Evolutionary conservation across 257 asterid genomes (phyloP).

Genomic region (Lantana camara): DNA sequence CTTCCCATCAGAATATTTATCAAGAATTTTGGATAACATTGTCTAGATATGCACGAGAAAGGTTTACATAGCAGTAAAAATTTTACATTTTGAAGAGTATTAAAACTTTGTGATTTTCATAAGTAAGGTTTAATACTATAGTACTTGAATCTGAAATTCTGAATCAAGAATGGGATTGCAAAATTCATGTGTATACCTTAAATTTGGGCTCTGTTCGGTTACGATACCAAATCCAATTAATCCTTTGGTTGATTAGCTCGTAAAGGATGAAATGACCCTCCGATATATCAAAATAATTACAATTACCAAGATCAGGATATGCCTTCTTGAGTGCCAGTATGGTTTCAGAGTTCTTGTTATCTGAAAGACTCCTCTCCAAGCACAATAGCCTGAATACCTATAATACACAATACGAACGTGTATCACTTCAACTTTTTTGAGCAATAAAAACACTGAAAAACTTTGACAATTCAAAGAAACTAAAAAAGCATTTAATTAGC

Average conservation of each 20-base stretch:
- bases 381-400: constrained; percentile 87
- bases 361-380: constrained; percentile 82
- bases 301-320: constrained; percentile 73
- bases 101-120: too few relatives aligned
- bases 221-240: constrained; percentile 87
- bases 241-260: constrained; percentile 54
- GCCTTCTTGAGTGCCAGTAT: constrained; percentile 54
- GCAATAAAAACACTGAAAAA: neutral
- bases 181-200: constrained; percentile 41
- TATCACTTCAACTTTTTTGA: neutral
- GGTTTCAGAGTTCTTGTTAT: constrained; percentile 53
- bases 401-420: neutral
- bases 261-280: constrained; percentile 63
- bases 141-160: neutral
- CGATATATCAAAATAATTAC: constrained; percentile 61
- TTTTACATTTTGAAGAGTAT: neutral
- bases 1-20: too few relatives aligned
- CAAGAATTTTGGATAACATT: too few relatives aligned
- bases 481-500: neutral
- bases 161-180: neutral
- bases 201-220: constrained; percentile 72
- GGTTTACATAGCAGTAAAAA: too few relatives aligned
- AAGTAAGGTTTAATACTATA: neutral
- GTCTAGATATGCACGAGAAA: too few relatives aligned
- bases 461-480: neutral